Percentiles rank a stretch among this genome's conserved stretches.
Evolutionary conservation across 169 alveolate species (phyloP).

Genomic region (Plasmodium vinckei): DNA sequence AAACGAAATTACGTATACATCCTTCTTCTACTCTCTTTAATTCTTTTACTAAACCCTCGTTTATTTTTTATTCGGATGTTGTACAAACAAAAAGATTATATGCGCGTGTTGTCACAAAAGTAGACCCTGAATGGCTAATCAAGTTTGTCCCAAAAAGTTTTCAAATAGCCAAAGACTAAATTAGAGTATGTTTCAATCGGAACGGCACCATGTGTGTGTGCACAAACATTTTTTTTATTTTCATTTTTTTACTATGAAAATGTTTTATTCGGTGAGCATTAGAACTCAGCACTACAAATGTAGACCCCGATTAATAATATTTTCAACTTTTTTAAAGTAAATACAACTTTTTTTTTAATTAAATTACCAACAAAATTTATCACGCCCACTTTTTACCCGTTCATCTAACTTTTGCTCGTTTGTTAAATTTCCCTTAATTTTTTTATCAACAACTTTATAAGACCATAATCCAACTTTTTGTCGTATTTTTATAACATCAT

Average conservation of each 20-base stretch:
- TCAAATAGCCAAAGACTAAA: slow-evolving; percentile 1
- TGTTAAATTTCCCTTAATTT: slow-evolving; percentile 79
- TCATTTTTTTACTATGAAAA: too few species aligned
- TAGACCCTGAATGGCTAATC: slow-evolving; percentile 77
- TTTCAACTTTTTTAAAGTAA: too few species aligned
- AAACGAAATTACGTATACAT: slow-evolving; percentile 80
- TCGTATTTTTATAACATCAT: slow-evolving; percentile 78
- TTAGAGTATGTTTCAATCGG: background rate
- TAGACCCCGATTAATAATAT: too few species aligned
- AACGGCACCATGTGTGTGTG: background rate
- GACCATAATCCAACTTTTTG: slow-evolving; percentile 87
- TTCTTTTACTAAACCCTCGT: slow-evolving; percentile 81
- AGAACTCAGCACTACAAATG: too few species aligned
- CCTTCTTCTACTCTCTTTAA: slow-evolving; percentile 85
- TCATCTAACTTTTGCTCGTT: slow-evolving; percentile 84
- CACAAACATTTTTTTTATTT: too few species aligned
- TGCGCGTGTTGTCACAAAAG: slow-evolving; percentile 86
- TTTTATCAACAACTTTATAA: slow-evolving; percentile 82
- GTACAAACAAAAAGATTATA: slow-evolving; percentile 90
- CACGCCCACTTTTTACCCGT: slow-evolving; percentile 83
- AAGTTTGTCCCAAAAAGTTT: slow-evolving; percentile 37
- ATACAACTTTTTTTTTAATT: too few species aligned
- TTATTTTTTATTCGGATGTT: slow-evolving; percentile 91
- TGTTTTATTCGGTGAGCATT: too few species aligned
- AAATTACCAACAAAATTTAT: slow-evolving; percentile 83